Percentiles rank a stretch among this genome's conserved stretches.
Conservation (phyloP, 257 asterid species). For the Rubia yunnanensis region DNA sequence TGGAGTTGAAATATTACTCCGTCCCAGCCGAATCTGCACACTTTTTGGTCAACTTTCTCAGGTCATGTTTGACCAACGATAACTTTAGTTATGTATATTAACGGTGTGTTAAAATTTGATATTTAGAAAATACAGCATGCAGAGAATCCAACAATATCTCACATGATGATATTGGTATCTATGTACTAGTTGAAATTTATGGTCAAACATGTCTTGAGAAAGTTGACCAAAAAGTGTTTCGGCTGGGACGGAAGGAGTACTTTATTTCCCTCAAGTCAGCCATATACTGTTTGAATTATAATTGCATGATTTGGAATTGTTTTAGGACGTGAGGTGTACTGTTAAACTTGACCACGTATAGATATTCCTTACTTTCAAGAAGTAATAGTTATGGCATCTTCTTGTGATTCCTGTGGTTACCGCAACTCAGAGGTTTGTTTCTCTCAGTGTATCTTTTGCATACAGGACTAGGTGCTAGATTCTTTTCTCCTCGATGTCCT, state of each 20-base stretch:
- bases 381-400: conserved; percentile 88
- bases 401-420: conserved; percentile 90
- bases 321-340: conserved; percentile 8
- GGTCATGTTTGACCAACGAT: too few relatives aligned
- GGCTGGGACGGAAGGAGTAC: too few relatives aligned
- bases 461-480: neutral
- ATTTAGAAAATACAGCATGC: too few relatives aligned
- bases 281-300: neutral
- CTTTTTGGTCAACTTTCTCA: too few relatives aligned
- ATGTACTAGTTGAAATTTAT: too few relatives aligned
- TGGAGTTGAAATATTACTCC: neutral
- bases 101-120: too few relatives aligned
- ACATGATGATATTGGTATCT: too few relatives aligned
- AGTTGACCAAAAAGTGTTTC: too few relatives aligned
- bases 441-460: neutral
- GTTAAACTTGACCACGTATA: conserved; percentile 45
- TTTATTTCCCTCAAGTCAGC: neutral
- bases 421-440: conserved; percentile 79
- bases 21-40: too few relatives aligned
- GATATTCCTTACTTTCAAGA: conserved; percentile 94
- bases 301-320: neutral
- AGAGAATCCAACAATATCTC: too few relatives aligned
- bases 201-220: too few relatives aligned
- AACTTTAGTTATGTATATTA: too few relatives aligned
- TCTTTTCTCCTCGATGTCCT: neutral